These are phyloP conservation scores for Copromyces sp. DNA, from an alignment of 495 filamentous ascomycete genomes.

Conservation along the genomic window DNA sequence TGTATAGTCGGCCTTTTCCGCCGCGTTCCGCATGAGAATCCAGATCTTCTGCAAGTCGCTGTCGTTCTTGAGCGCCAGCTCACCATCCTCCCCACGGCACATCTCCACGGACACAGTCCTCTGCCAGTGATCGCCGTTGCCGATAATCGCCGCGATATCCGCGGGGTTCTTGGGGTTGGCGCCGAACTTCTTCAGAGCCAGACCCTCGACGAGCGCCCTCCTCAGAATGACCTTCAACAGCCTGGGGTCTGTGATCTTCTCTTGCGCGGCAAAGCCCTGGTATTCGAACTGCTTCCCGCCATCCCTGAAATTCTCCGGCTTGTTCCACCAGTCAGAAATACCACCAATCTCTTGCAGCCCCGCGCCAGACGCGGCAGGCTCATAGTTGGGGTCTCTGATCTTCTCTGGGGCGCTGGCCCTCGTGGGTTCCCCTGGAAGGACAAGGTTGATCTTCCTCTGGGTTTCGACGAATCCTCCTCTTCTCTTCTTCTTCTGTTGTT, in stretches of 20 bases:
- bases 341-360: constrained; percentile 50
- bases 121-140: neutral
- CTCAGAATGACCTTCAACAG: constrained; percentile 41
- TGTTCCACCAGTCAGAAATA: constrained; percentile 39
- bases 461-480: neutral
- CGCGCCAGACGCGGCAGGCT: constrained; percentile 45
- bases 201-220: constrained; percentile 50
- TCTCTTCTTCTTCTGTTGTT: constrained; percentile 1
- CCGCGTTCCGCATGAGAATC: constrained; percentile 1
- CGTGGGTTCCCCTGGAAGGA: constrained; percentile 7
- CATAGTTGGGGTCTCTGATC: constrained; percentile 38
- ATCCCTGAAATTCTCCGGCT: constrained; percentile 30
- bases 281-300: constrained; percentile 20
- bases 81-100: constrained; percentile 11
- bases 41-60: constrained; percentile 1
- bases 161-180: constrained; percentile 13
- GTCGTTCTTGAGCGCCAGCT: constrained; percentile 13
- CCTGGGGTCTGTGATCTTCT: constrained; percentile 27
- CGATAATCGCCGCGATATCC: constrained; percentile 1
- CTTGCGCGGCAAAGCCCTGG: constrained; percentile 27
- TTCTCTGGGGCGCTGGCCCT: constrained; percentile 8
- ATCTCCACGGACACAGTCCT: constrained; percentile 9
- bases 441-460: constrained; percentile 11
- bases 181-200: constrained; percentile 37
- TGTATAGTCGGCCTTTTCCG: neutral